These are phyloP conservation scores for Naumovozyma castellii DNA, from an alignment of 805 yeast genomes.

Conservation along the genomic window DNA sequence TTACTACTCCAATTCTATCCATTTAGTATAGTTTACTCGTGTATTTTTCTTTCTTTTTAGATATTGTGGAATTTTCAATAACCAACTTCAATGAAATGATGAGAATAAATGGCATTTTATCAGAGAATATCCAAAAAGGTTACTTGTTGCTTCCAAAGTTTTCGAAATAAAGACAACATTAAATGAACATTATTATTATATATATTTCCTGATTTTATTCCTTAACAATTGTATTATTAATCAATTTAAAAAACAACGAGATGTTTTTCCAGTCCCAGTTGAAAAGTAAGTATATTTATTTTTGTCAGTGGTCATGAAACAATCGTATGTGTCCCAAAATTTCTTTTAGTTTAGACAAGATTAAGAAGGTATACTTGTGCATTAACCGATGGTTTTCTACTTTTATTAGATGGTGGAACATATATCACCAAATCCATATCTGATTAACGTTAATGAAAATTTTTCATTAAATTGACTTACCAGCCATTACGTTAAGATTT, in stretches of 20 bases:
- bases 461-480: too few relatives aligned
- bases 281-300: neutral
- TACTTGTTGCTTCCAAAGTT: neutral
- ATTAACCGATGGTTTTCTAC: too few relatives aligned
- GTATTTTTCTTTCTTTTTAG: neutral
- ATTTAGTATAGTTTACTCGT: constrained; percentile 1
- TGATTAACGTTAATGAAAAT: too few relatives aligned
- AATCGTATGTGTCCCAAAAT: too few relatives aligned
- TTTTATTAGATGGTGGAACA: too few relatives aligned
- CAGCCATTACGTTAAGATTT: too few relatives aligned
- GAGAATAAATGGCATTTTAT: neutral
- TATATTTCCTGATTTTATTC: neutral
- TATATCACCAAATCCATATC: too few relatives aligned
- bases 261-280: neutral
- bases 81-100: neutral
- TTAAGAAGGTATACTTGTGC: too few relatives aligned
- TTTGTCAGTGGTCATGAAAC: too few relatives aligned
- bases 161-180: neutral
- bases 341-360: too few relatives aligned
- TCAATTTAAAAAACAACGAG: neutral
- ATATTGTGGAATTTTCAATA: neutral
- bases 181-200: neutral
- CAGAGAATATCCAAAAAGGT: neutral
- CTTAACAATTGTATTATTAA: neutral
- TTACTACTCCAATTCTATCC: neutral